These are phyloP conservation scores for Rachicladosporium sp. DNA, from an alignment of 2,329 filamentous ascomycete genomes.

Conservation along the genomic window DNA sequence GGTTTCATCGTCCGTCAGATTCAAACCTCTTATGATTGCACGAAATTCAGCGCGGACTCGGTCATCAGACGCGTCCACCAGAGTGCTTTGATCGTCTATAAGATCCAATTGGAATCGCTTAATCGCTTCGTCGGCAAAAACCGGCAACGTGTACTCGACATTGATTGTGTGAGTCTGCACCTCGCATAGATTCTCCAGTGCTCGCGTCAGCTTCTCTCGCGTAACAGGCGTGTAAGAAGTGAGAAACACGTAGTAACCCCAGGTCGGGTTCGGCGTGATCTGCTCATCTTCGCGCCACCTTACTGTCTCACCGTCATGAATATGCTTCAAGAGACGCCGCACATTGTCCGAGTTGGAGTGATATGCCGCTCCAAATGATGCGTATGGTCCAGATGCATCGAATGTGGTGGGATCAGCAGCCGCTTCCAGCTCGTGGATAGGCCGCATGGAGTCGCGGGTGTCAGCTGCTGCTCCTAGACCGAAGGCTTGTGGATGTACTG, in stretches of 20 bases:
- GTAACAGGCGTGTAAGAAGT: constrained; percentile 1
- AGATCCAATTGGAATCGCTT: constrained; percentile 1
- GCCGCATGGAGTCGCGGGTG: not conserved
- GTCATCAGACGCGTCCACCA: not conserved
- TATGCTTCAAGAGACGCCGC: not conserved
- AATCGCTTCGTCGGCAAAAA: not conserved
- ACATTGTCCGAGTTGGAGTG: no score
- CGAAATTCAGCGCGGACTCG: constrained; percentile 1
- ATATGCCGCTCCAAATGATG: no score
- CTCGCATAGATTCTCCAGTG: not conserved
- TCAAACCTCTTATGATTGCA: not conserved
- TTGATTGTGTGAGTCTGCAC: not conserved
- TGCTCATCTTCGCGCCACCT: not conserved
- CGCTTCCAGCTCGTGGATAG: not conserved
- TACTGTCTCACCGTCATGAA: not conserved
- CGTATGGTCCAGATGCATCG: not conserved
- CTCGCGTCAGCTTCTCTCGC: not conserved
- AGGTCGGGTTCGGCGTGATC: not conserved
- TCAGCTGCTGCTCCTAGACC: not conserved
- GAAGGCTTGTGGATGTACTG: not conserved
- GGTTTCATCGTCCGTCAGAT: not conserved
- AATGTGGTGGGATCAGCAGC: not conserved
- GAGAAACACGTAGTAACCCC: constrained; percentile 2
- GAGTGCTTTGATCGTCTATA: not conserved
- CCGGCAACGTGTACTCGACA: no score